phyloP scores from a whole-genome alignment of 148 eudicot genomes.

The Chenopodium suecicum region DNA sequence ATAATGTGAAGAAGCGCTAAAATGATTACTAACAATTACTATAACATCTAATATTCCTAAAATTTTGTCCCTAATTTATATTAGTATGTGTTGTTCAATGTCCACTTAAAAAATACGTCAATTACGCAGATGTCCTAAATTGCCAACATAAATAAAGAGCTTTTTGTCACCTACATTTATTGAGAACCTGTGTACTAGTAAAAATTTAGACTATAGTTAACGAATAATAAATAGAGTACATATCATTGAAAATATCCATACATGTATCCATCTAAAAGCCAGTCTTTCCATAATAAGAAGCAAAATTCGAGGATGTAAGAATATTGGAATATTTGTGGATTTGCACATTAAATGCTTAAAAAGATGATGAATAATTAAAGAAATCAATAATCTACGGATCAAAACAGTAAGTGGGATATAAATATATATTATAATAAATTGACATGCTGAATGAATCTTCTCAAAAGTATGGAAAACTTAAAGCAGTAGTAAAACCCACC shows the following conservation, averaged over 20 bases:
- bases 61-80: no score
- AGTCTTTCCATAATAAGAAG: neutral
- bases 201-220: neutral
- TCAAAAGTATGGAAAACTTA: neutral
- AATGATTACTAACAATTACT: no score
- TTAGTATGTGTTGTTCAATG: no score
- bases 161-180: neutral
- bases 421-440: neutral
- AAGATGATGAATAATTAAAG: neutral
- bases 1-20: no score
- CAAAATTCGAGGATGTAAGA: neutral
- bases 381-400: neutral
- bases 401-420: neutral
- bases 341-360: neutral
- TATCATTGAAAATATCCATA: neutral
- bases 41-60: no score
- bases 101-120: no score
- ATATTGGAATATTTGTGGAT: neutral
- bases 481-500: slow-evolving; percentile 40
- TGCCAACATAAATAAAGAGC: neutral
- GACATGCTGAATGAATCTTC: neutral
- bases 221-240: neutral
- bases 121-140: neutral
- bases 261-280: neutral
- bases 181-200: neutral